Base-by-base conservation (phyloP, 164 flowering plant genomes). In the Tetracentron sinense region DNA sequence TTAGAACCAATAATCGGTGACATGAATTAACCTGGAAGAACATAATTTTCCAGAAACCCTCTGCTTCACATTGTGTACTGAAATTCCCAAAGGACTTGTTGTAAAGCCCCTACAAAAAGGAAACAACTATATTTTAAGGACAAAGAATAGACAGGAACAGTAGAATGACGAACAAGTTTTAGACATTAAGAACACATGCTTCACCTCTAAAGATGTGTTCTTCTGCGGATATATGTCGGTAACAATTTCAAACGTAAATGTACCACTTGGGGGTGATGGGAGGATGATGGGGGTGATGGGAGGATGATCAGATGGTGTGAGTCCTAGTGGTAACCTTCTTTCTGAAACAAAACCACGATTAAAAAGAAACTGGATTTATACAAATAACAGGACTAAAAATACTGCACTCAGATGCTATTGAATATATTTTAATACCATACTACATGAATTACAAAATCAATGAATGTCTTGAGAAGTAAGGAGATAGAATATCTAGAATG, bases 11-110 rank as follows among this genome's bases (percentile, higher is more conserved):
- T 44, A 15, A n/a, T 26, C n/a, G 21, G 26, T 11, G 7, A 48
- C 10, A 57, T 10, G 27, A 21, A 58, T 29, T 14, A 50, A 94
- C 99, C 97, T 94, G 97, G 77, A 85, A 94, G 64, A 72, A 91
- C 54, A 96, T 94, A 44, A 94, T 91, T 67, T 86, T 94, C 1
- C 92, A 79, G 69, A 94, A 91, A 68, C 99, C 99, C 74, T 94
- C 97, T 49, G 97, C 99, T 78, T 94, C 96, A 74, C 97, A 94
- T 72, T 94, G 97, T 25, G 99, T 94, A 60, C 97, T 91, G 73
- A 91, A 94, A 74, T 85, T 87, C 42, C 90, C 90, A 30, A 96
- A 88, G 58, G 97, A 79, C 75, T 88, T 86, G n/a, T n/a, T n/a
- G 79, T 89, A 95, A 59, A 95, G 92, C 8, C 97, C 99, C 99